A percentile compares a stretch with the other conserved stretches of the same genome.
Conservation (phyloP, 1,139 yeast species). For the Yamadazyma diospyri region DNA sequence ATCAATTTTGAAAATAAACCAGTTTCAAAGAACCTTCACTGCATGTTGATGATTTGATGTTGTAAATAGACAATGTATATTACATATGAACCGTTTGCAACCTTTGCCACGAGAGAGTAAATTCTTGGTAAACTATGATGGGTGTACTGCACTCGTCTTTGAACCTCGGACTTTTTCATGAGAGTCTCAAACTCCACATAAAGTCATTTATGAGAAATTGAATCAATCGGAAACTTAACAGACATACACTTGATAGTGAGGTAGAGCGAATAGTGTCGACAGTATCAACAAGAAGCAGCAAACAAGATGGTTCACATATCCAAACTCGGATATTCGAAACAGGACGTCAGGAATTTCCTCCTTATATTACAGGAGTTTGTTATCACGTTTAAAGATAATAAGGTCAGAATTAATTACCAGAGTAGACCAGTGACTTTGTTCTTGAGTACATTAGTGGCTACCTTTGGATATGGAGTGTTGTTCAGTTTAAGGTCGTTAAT, state of each 20-base stretch:
- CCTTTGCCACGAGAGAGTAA: no score
- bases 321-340: slow-evolving; percentile 30
- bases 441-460: slow-evolving; percentile 39
- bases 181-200: slow-evolving; percentile 1
- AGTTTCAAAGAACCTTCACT: background rate
- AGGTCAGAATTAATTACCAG: slow-evolving; percentile 40
- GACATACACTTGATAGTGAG: no score
- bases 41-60: background rate
- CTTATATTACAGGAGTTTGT: slow-evolving; percentile 38
- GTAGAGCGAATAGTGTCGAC: no score
- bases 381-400: slow-evolving; percentile 34
- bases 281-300: no score
- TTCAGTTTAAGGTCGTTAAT: slow-evolving; percentile 31
- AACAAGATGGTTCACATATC: slow-evolving; percentile 35
- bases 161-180: slow-evolving; percentile 1
- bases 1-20: background rate
- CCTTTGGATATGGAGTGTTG: slow-evolving; percentile 42
- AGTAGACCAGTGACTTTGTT: slow-evolving; percentile 45
- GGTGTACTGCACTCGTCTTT: background rate
- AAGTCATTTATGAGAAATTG: background rate
- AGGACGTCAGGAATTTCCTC: slow-evolving; percentile 33
- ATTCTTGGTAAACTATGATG: no score
- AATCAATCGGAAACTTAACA: background rate
- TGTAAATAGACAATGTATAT: no score
- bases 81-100: no score